These are phyloP conservation scores for Aspergillus bertholletiae DNA, from an alignment of 495 filamentous ascomycete genomes.

Conservation along the genomic window DNA sequence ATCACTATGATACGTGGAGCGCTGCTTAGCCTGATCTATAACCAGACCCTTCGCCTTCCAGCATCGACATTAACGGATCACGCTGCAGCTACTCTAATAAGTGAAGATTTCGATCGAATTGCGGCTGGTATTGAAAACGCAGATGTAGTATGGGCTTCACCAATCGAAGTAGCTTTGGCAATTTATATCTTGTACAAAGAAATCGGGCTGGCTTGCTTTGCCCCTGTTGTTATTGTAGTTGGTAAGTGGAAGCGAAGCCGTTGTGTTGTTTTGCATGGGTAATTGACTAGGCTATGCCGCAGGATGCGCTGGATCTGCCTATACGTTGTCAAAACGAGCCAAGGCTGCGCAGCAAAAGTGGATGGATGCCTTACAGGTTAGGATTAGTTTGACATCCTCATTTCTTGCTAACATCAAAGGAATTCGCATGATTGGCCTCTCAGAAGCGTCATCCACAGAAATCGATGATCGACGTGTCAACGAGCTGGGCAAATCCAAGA, in stretches of 20 bases:
- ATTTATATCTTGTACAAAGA: slow-evolving; percentile 43
- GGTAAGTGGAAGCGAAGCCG: too few species aligned
- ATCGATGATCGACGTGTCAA: too few species aligned
- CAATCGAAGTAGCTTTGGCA: slow-evolving; percentile 48
- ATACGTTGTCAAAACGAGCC: too few species aligned
- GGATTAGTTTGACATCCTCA: slow-evolving; percentile 30
- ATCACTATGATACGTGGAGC: slow-evolving; percentile 48
- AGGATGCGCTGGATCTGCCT: too few species aligned
- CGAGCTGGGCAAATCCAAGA: too few species aligned
- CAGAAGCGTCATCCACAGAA: too few species aligned
- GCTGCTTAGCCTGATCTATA: slow-evolving; percentile 45
- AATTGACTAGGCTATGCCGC: too few species aligned
- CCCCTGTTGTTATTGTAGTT: slow-evolving; percentile 42
- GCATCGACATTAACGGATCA: slow-evolving; percentile 28
- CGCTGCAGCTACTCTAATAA: slow-evolving; percentile 49
- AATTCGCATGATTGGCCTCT: slow-evolving; percentile 34
- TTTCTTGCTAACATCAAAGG: slow-evolving; percentile 30
- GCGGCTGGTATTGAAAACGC: slow-evolving; percentile 22
- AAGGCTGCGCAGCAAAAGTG: slow-evolving; percentile 44
- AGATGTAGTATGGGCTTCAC: slow-evolving; percentile 45
- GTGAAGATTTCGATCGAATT: slow-evolving; percentile 45
- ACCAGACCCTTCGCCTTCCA: slow-evolving; percentile 23
- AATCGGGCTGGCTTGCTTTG: slow-evolving; percentile 34
- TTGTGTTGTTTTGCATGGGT: too few species aligned
- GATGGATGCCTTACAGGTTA: slow-evolving; percentile 40